A percentile compares a stretch with the other conserved stretches of the same genome.
phyloP scores from a whole-genome alignment of 345 rosid genomes.

The Populus pruinosa region DNA sequence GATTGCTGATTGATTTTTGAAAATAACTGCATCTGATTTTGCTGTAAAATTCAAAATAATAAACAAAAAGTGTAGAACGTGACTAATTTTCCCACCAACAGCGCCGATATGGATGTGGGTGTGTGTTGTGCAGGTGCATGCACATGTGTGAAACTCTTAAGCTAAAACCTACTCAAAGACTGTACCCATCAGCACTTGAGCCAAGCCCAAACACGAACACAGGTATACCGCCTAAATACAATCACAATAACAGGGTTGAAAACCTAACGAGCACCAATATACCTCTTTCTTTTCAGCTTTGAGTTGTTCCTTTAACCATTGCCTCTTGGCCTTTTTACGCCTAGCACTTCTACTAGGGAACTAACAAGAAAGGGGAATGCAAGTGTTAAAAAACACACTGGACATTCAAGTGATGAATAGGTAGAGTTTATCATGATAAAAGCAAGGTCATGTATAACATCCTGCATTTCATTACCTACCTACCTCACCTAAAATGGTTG shows the following conservation, averaged over 20 bases:
- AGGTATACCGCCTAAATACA: neutral
- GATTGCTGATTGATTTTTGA: conserved; percentile 35
- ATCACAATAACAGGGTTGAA: neutral
- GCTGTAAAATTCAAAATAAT: conserved; percentile 34
- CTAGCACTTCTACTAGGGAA: conserved; percentile 86
- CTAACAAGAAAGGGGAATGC: conserved; percentile 32
- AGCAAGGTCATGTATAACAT: neutral
- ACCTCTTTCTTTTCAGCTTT: conserved; percentile 69
- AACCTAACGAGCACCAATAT: neutral
- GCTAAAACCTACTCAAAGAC: neutral
- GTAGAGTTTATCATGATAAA: neutral
- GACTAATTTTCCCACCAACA: neutral
- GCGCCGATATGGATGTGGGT: too few relatives aligned
- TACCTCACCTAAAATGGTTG: neutral
- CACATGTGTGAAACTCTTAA: too few relatives aligned
- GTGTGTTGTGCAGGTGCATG: neutral
- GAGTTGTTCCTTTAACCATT: conserved; percentile 62
- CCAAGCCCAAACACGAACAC: neutral
- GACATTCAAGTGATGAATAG: neutral
- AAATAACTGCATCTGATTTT: conserved; percentile 33
- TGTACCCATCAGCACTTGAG: neutral
- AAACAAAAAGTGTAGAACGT: neutral
- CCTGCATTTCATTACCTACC: neutral
- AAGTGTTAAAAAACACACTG: conserved; percentile 2
- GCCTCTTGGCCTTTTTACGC: conserved; percentile 84